Conservation (phyloP, 1,284 basidiomycete species). For the Cryptococcus sp. region DNA sequence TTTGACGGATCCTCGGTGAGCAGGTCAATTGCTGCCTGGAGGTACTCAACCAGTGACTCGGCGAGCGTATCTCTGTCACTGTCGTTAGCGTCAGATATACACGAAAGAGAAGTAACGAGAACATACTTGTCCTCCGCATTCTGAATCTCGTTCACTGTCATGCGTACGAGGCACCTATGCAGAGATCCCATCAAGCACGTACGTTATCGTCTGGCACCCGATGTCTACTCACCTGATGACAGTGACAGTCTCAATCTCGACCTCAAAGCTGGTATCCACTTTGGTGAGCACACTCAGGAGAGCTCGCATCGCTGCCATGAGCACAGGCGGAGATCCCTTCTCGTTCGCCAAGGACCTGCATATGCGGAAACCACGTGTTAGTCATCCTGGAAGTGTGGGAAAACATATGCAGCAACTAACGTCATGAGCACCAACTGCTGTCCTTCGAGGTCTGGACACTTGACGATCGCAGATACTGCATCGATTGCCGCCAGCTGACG, state of each 20-base stretch:
- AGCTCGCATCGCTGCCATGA: background rate
- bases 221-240: background rate
- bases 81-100: background rate
- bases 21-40: background rate
- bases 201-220: too few species aligned
- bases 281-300: background rate
- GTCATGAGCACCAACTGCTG: slow-evolving; percentile 19
- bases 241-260: slow-evolving; percentile 3
- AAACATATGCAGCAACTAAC: slow-evolving; percentile 1
- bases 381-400: background rate
- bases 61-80: background rate
- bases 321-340: background rate
- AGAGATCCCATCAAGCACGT: too few species aligned
- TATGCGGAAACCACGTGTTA: background rate
- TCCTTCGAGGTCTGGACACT: slow-evolving; percentile 17
- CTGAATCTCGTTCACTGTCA: background rate
- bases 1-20: background rate
- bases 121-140: slow-evolving; percentile 1
- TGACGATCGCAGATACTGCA: slow-evolving; percentile 8
- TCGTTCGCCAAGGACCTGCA: background rate
- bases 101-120: background rate
- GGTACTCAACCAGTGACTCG: background rate
- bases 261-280: background rate
- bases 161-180: background rate
- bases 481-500: slow-evolving; percentile 8